phyloP scores from a whole-genome alignment of 306 rosid genomes.

The Gillenia trifoliata region DNA sequence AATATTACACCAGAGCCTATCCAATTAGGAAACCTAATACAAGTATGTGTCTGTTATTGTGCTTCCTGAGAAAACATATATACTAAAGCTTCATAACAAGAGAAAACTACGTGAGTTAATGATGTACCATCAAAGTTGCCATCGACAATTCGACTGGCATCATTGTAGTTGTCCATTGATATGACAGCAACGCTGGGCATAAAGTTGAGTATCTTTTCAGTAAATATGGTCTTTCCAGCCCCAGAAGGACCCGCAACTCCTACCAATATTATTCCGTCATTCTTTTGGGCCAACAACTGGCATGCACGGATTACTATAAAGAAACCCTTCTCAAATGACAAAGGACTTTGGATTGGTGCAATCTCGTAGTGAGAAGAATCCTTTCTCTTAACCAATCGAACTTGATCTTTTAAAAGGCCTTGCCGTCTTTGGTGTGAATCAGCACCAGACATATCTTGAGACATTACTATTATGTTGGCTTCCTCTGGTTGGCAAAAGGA shows the following conservation, averaged over 20 bases:
- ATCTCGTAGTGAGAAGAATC: constrained; percentile 63
- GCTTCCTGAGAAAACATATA: constrained; percentile 1
- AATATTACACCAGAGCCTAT: neutral
- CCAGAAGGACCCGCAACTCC: constrained; percentile 99
- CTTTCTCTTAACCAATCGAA: constrained; percentile 70
- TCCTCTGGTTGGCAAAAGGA: constrained; percentile 19
- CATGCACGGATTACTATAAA: constrained; percentile 88
- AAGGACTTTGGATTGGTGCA: constrained; percentile 57
- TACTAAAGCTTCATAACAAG: constrained; percentile 19
- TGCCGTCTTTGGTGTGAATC: constrained; percentile 59
- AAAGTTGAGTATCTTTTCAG: constrained; percentile 85
- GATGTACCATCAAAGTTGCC: constrained; percentile 91
- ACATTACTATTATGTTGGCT: constrained; percentile 45
- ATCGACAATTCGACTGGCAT: constrained; percentile 93
- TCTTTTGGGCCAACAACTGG: constrained; percentile 81
- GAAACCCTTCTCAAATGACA: constrained; percentile 97
- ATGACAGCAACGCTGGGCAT: constrained; percentile 97
- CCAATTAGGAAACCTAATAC: neutral
- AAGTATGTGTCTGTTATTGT: neutral
- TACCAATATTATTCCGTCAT: constrained; percentile 82
- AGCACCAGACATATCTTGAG: constrained; percentile 39
- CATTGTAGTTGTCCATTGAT: constrained; percentile 96
- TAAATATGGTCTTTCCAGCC: constrained; percentile 92
- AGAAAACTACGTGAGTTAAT: constrained; percentile 15
- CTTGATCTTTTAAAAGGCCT: constrained; percentile 95